phyloP scores from a whole-genome alignment of 1,139 yeast species.

The Candida sp. region DNA sequence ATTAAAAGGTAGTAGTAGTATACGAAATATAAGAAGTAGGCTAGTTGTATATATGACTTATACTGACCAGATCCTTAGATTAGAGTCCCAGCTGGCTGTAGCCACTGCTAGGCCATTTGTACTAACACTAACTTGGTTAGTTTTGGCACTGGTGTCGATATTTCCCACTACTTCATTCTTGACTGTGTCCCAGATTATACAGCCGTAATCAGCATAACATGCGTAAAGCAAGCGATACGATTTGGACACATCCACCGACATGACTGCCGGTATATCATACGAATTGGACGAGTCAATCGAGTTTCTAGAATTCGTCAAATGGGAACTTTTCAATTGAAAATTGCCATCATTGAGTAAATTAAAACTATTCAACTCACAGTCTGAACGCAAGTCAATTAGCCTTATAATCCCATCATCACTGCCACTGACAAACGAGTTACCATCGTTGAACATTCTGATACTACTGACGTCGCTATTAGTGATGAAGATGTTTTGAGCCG shows the following conservation, averaged over 20 bases:
- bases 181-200: slow-evolving; percentile 77
- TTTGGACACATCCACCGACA: slow-evolving; percentile 67
- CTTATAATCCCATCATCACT: slow-evolving; percentile 79
- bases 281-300: slow-evolving; percentile 10
- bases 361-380: slow-evolving; percentile 62
- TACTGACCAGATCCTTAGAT: slow-evolving; percentile 58
- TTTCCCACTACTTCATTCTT: slow-evolving; percentile 64
- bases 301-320: slow-evolving; percentile 1
- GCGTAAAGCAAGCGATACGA: slow-evolving; percentile 76
- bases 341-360: slow-evolving; percentile 27
- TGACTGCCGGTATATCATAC: slow-evolving; percentile 57
- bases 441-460: slow-evolving; percentile 68
- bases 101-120: slow-evolving; percentile 74
- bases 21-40: too few species aligned
- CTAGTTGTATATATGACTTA: neutral
- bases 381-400: slow-evolving; percentile 74
- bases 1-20: too few species aligned
- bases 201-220: slow-evolving; percentile 74
- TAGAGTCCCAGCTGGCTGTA: slow-evolving; percentile 71
- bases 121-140: slow-evolving; percentile 63
- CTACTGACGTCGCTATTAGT: slow-evolving; percentile 68
- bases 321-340: slow-evolving; percentile 5
- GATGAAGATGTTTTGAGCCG: slow-evolving; percentile 60
- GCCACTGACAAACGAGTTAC: slow-evolving; percentile 64
- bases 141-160: slow-evolving; percentile 52